These are phyloP conservation scores for Phlebiopsis flavidoalba DNA, from an alignment of 768 basidiomycete genomes.

Conservation along the genomic window DNA sequence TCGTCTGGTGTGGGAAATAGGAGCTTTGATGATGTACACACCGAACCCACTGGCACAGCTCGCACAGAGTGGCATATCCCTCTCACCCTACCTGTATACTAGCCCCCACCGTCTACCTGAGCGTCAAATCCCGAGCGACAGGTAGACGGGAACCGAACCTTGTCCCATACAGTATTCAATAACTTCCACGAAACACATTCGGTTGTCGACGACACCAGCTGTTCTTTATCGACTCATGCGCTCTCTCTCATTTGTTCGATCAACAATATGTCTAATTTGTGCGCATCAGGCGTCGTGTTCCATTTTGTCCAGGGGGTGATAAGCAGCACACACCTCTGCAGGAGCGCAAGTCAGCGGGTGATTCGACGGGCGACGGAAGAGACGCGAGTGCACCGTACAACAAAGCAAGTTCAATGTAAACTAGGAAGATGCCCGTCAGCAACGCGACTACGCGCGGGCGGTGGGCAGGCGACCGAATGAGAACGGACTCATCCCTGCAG, in stretches of 20 bases:
- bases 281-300: neutral
- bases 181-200: slow-evolving; percentile 94
- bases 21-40: slow-evolving; percentile 35
- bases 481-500: slow-evolving; percentile 70
- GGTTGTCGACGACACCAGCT: slow-evolving; percentile 90
- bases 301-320: neutral
- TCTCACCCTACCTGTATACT: slow-evolving; percentile 63
- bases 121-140: neutral
- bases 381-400: slow-evolving; percentile 53
- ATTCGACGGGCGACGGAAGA: neutral
- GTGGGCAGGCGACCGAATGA: neutral
- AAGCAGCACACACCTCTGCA: neutral
- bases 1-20: slow-evolving; percentile 6
- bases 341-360: neutral
- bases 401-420: slow-evolving; percentile 95
- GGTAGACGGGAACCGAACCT: slow-evolving; percentile 48
- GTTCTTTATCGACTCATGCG: slow-evolving; percentile 94
- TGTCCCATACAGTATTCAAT: slow-evolving; percentile 92
- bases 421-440: slow-evolving; percentile 33
- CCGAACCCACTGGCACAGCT: slow-evolving; percentile 99
- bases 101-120: too few species aligned
- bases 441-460: neutral
- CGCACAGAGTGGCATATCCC: slow-evolving; percentile 94
- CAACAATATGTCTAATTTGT: slow-evolving; percentile 83
- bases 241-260: slow-evolving; percentile 99